A percentile compares a stretch with the other conserved stretches of the same genome.
Conservation (phyloP, 495 filamentous ascomycete species). For the Endocarpon pusillum region DNA sequence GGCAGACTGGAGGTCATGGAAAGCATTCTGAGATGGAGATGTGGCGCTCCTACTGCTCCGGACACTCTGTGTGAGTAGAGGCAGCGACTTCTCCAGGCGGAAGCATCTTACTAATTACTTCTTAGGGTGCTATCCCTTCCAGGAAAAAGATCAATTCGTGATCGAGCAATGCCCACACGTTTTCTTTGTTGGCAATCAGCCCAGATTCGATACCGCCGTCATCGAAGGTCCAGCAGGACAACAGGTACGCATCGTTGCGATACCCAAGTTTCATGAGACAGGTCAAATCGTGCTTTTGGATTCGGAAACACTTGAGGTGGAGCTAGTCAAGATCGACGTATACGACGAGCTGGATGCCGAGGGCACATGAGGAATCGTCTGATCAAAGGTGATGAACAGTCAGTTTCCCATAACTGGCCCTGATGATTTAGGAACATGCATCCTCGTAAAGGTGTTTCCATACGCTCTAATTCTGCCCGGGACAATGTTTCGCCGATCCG, state of each 20-base stretch:
- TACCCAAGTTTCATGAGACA: conserved; percentile 70
- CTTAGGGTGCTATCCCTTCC: conserved; percentile 86
- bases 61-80: conserved; percentile 93
- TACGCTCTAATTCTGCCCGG: too few species aligned
- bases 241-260: conserved; percentile 51
- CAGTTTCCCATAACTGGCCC: too few species aligned
- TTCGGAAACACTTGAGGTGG: conserved; percentile 62
- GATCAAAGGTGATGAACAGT: too few species aligned
- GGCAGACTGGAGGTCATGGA: conserved; percentile 78
- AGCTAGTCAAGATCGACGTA: conserved; percentile 47
- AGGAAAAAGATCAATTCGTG: conserved; percentile 78
- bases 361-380: too few species aligned
- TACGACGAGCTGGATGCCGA: too few species aligned
- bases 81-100: too few species aligned
- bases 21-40: conserved; percentile 76
- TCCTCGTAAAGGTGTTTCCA: too few species aligned
- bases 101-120: conserved; percentile 4
- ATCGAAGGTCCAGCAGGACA: conserved; percentile 50
- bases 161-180: conserved; percentile 71
- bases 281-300: conserved; percentile 75
- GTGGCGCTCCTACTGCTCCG: conserved; percentile 83
- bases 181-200: conserved; percentile 81
- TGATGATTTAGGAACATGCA: too few species aligned
- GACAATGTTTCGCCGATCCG: too few species aligned
- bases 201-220: conserved; percentile 56